Evolutionary conservation across 768 basidiomycete genomes (phyloP), one percentile per base, ranked within the genome.

Genomic region (Lactifluus piperatus): DNA sequence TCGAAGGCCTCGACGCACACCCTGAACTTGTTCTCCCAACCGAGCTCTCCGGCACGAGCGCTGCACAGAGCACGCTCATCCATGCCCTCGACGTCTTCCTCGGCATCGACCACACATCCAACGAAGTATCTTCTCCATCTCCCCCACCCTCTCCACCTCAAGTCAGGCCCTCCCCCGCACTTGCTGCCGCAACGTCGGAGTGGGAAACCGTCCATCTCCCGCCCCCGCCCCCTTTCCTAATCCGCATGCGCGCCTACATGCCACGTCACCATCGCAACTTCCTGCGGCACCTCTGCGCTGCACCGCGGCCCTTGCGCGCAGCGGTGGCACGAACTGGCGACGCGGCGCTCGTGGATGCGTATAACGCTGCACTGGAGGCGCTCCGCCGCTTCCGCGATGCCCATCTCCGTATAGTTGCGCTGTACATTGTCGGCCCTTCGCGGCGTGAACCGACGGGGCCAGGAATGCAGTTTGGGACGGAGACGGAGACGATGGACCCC

Each of bases 11-110:
- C 41, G 73, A 73, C 13, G 67, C 67, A 20, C 67, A 69, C 62
- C 68, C 70, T 3, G 60, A 65, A 26, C 65, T 74, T 26, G 62
- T 67, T 24, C 45, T 67, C 51, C 73, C 72, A 29, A 68, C 67
- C 16, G 74, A 78, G 66, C 75, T 80, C 36, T 77, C 77, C 18
- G 83, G 83, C 7, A 81, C 83, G 1, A 79, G 76, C 58, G 83
- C 83, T 0, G 83, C 81, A 5, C 83, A 85, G 70, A 81, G 79
- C 67, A 74, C 79, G n/a, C 69, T 85, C 58, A 75, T 84, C 24
- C 79, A 81, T 64, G 74, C 79, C 8, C 69, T 81, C 48, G 80
- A 81, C 68, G 66, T 77, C 57, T 81, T 81, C 72, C 72, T 81
- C 39, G 78, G 79, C 46, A 71, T 81, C n/a, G 75, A 79, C 66